These are phyloP conservation scores for Neonectria punicea DNA, from an alignment of 2,329 filamentous ascomycete species.

Conservation along the genomic window DNA sequence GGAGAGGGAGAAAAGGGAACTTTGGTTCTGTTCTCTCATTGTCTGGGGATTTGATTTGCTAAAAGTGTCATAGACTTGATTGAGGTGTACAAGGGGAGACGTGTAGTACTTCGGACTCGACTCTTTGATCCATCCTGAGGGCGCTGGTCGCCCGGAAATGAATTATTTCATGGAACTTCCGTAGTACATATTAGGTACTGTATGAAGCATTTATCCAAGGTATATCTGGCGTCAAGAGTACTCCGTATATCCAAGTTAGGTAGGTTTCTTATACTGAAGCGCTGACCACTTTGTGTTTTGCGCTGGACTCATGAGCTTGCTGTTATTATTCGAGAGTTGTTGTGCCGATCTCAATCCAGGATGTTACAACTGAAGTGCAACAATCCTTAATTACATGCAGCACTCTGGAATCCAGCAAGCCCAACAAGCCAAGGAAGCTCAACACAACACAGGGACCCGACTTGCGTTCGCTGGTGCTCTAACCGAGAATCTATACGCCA, in stretches of 20 bases:
- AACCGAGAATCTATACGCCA: background rate
- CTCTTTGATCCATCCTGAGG: background rate
- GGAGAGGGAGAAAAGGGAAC: constrained; percentile 14
- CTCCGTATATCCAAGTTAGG: too few relatives aligned
- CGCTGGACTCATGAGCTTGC: background rate
- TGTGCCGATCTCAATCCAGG: background rate
- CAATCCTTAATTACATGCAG: background rate
- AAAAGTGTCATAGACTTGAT: background rate
- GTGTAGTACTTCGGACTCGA: too few relatives aligned
- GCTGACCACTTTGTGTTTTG: background rate
- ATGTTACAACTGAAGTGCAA: background rate
- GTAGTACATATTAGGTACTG: too few relatives aligned
- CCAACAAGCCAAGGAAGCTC: background rate
- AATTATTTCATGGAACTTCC: background rate
- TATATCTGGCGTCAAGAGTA: background rate
- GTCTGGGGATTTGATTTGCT: background rate
- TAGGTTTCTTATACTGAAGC: too few relatives aligned
- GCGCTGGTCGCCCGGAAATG: background rate
- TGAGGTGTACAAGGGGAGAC: background rate
- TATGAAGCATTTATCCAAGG: background rate
- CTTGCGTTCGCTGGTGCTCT: background rate
- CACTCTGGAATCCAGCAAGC: background rate
- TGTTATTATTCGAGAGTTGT: background rate
- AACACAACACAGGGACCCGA: background rate
- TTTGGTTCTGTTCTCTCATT: constrained; percentile 15